Evolutionary conservation across 495 filamentous ascomycete genomes (phyloP).

Genomic region (Penicillium lividum): DNA sequence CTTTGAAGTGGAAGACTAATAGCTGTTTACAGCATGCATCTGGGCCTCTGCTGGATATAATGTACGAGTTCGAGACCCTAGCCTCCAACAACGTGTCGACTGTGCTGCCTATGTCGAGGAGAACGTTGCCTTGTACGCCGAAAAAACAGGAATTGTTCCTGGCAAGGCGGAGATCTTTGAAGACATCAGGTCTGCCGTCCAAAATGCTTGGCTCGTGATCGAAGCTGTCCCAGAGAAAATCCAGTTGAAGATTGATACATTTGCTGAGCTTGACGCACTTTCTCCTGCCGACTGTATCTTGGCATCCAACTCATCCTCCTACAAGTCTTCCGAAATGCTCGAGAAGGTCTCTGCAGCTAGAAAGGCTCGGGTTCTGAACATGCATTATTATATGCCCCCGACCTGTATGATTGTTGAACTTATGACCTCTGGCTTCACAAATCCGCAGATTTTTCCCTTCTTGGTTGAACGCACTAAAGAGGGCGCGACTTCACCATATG

Average conservation of each 20-base stretch:
- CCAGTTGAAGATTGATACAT: conserved; percentile 48
- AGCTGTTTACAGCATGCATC: conserved; percentile 21
- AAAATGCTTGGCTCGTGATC: conserved; percentile 51
- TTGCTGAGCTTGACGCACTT: conserved; percentile 47
- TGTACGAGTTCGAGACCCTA: conserved; percentile 45
- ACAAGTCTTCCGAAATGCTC: conserved; percentile 47
- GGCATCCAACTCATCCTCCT: conserved; percentile 53
- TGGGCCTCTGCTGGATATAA: conserved; percentile 46
- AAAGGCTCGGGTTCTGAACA: conserved; percentile 44
- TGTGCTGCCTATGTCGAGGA: conserved; percentile 40
- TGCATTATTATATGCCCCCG: conserved; percentile 53
- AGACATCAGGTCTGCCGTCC: conserved; percentile 16
- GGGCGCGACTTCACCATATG: conserved; percentile 41
- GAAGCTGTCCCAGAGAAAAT: conserved; percentile 58
- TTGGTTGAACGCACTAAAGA: conserved; percentile 38
- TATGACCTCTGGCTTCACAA: conserved; percentile 52
- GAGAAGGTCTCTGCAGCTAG: conserved; percentile 35
- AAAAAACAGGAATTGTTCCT: conserved; percentile 29
- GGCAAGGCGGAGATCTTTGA: conserved; percentile 12
- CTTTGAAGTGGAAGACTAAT: neutral
- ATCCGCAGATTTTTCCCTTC: conserved; percentile 37
- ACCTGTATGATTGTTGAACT: conserved; percentile 46
- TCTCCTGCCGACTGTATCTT: conserved; percentile 50
- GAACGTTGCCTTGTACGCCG: conserved; percentile 34
- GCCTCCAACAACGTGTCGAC: conserved; percentile 32